Conservation (phyloP, 2,329 filamentous ascomycete genomes). For the Neurospora crassa region DNA sequence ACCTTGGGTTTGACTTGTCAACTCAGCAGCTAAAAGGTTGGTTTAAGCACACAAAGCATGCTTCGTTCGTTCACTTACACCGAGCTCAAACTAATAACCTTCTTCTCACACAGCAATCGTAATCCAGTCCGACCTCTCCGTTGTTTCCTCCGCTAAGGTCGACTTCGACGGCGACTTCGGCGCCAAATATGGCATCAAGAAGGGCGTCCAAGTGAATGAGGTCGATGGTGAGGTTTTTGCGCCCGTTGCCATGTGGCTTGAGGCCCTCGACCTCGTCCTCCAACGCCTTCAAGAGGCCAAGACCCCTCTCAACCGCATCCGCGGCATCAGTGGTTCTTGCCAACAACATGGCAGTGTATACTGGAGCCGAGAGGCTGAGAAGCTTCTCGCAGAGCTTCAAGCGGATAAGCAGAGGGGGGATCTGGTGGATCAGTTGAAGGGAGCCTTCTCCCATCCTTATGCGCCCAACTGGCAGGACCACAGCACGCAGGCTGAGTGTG, state of each 20-base stretch:
- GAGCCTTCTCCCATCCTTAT: slow-evolving; percentile 72
- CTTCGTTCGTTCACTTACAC: background rate
- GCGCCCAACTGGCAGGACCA: slow-evolving; percentile 98
- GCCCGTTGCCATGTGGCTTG: slow-evolving; percentile 88
- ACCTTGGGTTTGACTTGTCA: slow-evolving; percentile 90
- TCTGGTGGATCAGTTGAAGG: slow-evolving; percentile 62
- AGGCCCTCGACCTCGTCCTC: slow-evolving; percentile 81
- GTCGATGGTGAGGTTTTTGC: slow-evolving; percentile 83
- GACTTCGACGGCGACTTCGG: slow-evolving; percentile 84
- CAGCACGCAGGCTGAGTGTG: slow-evolving; percentile 86
- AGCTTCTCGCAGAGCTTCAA: slow-evolving; percentile 52
- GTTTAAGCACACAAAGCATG: background rate
- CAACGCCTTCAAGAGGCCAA: slow-evolving; percentile 58
- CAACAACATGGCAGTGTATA: slow-evolving; percentile 98
- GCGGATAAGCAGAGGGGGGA: slow-evolving; percentile 32
- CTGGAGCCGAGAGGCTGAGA: slow-evolving; percentile 66
- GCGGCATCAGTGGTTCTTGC: slow-evolving; percentile 80
- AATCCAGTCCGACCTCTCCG: slow-evolving; percentile 71
- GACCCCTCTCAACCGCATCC: slow-evolving; percentile 64
- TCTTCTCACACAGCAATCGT: slow-evolving; percentile 54
- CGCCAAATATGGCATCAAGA: slow-evolving; percentile 66
- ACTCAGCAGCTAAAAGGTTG: slow-evolving; percentile 94
- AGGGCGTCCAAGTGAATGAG: slow-evolving; percentile 79
- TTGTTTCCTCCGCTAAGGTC: slow-evolving; percentile 78
- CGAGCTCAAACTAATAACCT: slow-evolving; percentile 1